phyloP scores from a whole-genome alignment of 768 basidiomycete genomes.

The Panaeolus cyanescens region DNA sequence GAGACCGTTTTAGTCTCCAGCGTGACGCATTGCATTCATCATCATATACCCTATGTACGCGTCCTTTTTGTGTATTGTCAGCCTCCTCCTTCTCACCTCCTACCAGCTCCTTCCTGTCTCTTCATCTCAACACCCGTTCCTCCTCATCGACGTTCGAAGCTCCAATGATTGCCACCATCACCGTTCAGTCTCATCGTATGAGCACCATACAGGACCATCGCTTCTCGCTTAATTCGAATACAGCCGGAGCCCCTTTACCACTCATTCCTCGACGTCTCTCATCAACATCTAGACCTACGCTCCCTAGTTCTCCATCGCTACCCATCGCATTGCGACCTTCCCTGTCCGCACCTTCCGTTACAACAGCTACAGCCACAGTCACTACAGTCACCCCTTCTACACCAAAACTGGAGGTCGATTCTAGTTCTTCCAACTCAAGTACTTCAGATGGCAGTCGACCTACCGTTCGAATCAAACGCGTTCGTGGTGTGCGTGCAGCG shows the following conservation, averaged over 20 bases:
- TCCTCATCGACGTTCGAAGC: slow-evolving; percentile 6
- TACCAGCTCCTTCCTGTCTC: not conserved
- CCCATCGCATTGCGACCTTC: slow-evolving; percentile 15
- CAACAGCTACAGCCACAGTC: slow-evolving; percentile 12
- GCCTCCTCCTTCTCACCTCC: slow-evolving; percentile 13
- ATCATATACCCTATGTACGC: slow-evolving; percentile 6
- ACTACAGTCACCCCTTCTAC: slow-evolving; percentile 20
- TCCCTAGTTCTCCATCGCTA: slow-evolving; percentile 20
- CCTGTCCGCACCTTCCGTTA: slow-evolving; percentile 24
- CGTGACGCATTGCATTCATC: slow-evolving; percentile 3
- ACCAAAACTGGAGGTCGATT: slow-evolving; percentile 33
- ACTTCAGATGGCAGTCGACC: slow-evolving; percentile 36
- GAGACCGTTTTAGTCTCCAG: slow-evolving; percentile 1
- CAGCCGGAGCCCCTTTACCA: slow-evolving; percentile 62
- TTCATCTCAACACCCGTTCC: slow-evolving; percentile 5
- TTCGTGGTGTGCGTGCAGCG: slow-evolving; percentile 25
- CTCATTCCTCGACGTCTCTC: slow-evolving; percentile 57
- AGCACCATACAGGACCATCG: slow-evolving; percentile 29
- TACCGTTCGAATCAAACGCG: slow-evolving; percentile 40
- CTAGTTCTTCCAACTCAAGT: slow-evolving; percentile 33
- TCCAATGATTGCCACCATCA: slow-evolving; percentile 48
- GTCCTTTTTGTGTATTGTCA: slow-evolving; percentile 13
- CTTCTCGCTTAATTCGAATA: slow-evolving; percentile 45
- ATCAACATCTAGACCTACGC: slow-evolving; percentile 28
- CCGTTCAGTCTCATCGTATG: slow-evolving; percentile 35